Conservation (phyloP, 768 basidiomycete genomes). For the Butyriboletus loyo region DNA sequence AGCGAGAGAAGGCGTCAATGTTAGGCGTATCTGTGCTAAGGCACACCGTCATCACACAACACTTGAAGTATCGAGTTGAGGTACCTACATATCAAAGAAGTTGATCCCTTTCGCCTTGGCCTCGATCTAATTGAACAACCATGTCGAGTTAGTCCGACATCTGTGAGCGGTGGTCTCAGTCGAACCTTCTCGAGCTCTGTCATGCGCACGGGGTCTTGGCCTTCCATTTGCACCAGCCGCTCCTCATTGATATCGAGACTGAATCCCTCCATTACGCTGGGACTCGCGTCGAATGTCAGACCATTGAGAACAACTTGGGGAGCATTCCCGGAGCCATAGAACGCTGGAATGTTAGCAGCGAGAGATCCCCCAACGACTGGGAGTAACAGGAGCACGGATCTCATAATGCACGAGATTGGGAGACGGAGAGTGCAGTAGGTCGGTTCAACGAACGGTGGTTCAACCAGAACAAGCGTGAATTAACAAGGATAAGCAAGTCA, state of each 20-base stretch:
- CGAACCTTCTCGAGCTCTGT: conserved; percentile 86
- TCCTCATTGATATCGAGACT: conserved; percentile 67
- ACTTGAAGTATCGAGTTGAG: not conserved
- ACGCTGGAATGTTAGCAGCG: conserved; percentile 16
- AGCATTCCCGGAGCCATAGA: conserved; percentile 1
- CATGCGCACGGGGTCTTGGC: conserved; percentile 70
- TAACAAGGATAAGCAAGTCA: conserved; percentile 10
- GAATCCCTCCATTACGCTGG: conserved; percentile 44
- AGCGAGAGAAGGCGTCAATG: conserved; percentile 43
- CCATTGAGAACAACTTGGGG: conserved; percentile 28
- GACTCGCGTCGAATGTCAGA: conserved; percentile 21
- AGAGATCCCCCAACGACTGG: conserved; percentile 18
- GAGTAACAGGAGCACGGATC: conserved; percentile 14
- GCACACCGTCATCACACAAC: conserved; percentile 2
- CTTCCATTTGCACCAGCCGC: conserved; percentile 75
- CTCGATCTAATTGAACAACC: conserved; percentile 49
- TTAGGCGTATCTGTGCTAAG: conserved; percentile 72
- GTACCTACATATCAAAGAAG: conserved; percentile 82
- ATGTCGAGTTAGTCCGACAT: not conserved
- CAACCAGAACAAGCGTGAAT: not conserved
- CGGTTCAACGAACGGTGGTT: no score
- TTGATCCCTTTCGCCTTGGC: conserved; percentile 73
- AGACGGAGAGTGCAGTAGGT: no score
- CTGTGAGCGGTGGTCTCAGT: no score
- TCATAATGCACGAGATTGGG: conserved; percentile 5